Conservation (phyloP, 495 filamentous ascomycete species). For the Aspergillus indologenus region DNA sequence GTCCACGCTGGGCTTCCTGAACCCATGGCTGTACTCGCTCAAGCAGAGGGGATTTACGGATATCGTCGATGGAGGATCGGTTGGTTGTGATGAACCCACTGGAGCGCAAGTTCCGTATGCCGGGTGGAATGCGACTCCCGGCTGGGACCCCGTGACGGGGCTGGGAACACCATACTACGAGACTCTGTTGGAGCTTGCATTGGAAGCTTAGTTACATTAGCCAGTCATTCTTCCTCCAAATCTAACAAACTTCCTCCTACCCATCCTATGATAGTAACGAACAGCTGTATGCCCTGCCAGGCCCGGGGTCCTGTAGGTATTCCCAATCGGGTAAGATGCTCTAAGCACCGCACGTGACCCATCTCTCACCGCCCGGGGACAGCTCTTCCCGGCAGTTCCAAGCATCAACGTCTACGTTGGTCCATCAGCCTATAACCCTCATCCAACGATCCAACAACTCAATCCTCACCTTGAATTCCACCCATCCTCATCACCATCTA, state of each 20-base stretch:
- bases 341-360: not conserved
- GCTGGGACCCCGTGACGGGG: slow-evolving; percentile 47
- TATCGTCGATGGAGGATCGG: slow-evolving; percentile 52
- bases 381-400: not conserved
- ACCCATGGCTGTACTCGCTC: slow-evolving; percentile 59
- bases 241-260: too few species aligned
- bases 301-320: not conserved
- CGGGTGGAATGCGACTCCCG: slow-evolving; percentile 57
- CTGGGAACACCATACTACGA: slow-evolving; percentile 32
- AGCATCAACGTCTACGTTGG: not conserved
- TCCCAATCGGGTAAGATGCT: not conserved
- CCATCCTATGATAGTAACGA: too few species aligned
- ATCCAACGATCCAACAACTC: not conserved
- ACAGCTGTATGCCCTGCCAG: too few species aligned
- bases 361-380: not conserved
- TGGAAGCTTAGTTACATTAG: slow-evolving; percentile 1
- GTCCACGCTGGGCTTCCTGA: slow-evolving; percentile 58
- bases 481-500: not conserved
- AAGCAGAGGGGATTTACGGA: slow-evolving; percentile 51
- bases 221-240: too few species aligned
- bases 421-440: not conserved
- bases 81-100: slow-evolving; percentile 46
- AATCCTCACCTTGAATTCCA: not conserved
- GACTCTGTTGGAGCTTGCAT: slow-evolving; percentile 23
- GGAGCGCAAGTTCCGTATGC: slow-evolving; percentile 46